Percentiles rank a stretch among this genome's conserved stretches.
phyloP scores from a whole-genome alignment of 192 early-diverging fungal genomes.

The Geranomyces variabilis region DNA sequence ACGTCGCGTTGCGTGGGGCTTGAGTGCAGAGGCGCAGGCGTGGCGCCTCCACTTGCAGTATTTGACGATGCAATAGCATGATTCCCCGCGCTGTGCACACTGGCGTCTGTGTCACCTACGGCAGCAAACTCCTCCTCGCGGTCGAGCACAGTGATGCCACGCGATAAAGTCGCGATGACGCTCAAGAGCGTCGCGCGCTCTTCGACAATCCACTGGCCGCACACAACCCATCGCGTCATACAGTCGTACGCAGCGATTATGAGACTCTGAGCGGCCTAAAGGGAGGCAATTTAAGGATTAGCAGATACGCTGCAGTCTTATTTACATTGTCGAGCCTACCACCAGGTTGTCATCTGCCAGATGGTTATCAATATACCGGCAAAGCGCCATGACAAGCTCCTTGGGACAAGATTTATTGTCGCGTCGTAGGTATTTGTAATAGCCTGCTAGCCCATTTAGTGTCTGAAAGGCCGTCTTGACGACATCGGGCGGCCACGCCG shows the following conservation, averaged over 20 bases:
- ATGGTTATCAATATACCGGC: conserved; percentile 71
- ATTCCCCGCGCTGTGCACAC: conserved; percentile 2
- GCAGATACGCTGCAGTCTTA: too few species aligned
- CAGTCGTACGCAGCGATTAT: conserved; percentile 76
- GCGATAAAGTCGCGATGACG: conserved; percentile 70
- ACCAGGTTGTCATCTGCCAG: conserved; percentile 60
- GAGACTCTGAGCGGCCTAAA: conserved; percentile 55
- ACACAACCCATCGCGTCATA: conserved; percentile 73
- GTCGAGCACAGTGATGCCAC: conserved; percentile 69
- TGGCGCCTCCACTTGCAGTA: neutral
- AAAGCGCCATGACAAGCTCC: conserved; percentile 71
- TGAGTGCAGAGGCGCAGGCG: conserved; percentile 3
- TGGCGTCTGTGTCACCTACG: conserved; percentile 11
- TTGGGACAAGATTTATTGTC: conserved; percentile 71
- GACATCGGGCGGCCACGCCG: conserved; percentile 39
- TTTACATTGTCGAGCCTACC: conserved; percentile 39
- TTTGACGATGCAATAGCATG: neutral
- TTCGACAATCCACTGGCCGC: conserved; percentile 76
- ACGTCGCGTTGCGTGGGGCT: conserved; percentile 24
- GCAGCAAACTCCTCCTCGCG: conserved; percentile 56
- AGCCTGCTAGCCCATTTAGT: conserved; percentile 16
- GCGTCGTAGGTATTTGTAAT: conserved; percentile 67
- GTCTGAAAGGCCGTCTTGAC: conserved; percentile 41
- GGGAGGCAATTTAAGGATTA: neutral
- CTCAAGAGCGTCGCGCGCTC: conserved; percentile 69